phyloP scores from a whole-genome alignment of 1,284 basidiomycete species.

The Ceratobasidium sp. region DNA sequence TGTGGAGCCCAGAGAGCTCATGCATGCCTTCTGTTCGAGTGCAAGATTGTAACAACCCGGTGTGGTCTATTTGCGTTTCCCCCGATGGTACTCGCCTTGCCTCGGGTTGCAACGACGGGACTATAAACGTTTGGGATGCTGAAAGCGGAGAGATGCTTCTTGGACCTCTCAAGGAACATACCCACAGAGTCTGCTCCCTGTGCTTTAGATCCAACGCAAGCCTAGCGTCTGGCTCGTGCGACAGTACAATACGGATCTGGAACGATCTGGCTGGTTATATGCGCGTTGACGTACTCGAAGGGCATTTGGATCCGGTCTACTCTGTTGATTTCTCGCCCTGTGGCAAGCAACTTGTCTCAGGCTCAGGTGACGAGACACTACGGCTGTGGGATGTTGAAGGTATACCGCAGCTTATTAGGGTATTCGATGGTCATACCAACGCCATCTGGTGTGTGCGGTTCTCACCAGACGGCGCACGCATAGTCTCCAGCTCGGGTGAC shows the following conservation, averaged over 20 bases:
- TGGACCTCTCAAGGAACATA: not conserved
- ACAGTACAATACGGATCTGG: too few relatives aligned
- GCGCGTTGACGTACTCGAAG: not conserved
- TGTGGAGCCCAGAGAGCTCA: too few relatives aligned
- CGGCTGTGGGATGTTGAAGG: not conserved
- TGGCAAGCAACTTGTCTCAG: not conserved
- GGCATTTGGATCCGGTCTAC: not conserved
- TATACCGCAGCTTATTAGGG: not conserved
- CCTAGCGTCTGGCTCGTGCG: not conserved
- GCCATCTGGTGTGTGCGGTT: not conserved
- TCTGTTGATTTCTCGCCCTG: not conserved
- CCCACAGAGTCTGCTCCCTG: not conserved
- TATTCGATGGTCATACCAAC: not conserved
- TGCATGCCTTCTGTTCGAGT: too few relatives aligned
- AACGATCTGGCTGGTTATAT: too few relatives aligned
- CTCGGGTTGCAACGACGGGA: not conserved
- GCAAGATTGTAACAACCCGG: too few relatives aligned
- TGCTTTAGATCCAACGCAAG: not conserved
- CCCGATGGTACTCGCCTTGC: not conserved
- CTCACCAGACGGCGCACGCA: not conserved
- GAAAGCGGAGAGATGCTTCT: not conserved
- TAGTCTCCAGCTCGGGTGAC: not conserved
- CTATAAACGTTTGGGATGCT: constrained; percentile 3
- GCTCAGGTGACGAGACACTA: not conserved
- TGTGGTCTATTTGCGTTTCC: too few relatives aligned